phyloP scores from a whole-genome alignment of 2,329 filamentous ascomycete genomes.

The Lasiodiplodia sp. region DNA sequence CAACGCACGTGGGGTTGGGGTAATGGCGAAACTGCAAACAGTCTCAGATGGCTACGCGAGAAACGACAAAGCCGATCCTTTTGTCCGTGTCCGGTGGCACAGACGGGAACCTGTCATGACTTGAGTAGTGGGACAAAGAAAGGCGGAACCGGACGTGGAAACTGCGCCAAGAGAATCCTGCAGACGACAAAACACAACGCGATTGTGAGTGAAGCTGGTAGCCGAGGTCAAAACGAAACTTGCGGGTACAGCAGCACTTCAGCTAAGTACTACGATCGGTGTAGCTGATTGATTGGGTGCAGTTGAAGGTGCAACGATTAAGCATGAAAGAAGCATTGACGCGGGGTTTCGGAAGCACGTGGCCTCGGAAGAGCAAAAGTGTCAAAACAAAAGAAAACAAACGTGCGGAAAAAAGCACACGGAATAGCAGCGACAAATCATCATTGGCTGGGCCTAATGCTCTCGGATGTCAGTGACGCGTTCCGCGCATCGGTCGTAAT shows the following conservation, averaged over 20 bases:
- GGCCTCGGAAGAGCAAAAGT: neutral
- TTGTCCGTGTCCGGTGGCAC: neutral
- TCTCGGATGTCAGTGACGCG: neutral
- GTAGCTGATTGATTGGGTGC: neutral
- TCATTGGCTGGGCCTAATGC: slow-evolving; percentile 35
- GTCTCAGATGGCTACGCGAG: neutral
- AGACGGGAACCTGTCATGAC: neutral
- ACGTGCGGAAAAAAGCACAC: neutral
- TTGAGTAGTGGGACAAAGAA: slow-evolving; percentile 7
- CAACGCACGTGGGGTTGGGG: slow-evolving; percentile 1
- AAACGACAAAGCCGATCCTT: neutral
- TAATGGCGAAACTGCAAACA: slow-evolving; percentile 13
- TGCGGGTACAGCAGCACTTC: neutral
- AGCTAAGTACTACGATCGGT: neutral
- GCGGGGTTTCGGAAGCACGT: neutral
- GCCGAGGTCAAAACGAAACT: neutral
- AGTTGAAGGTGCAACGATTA: neutral
- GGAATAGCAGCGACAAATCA: slow-evolving; percentile 38
- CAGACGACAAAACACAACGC: neutral
- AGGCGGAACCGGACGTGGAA: slow-evolving; percentile 6
- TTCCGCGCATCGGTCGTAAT: neutral
- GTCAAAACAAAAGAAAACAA: neutral
- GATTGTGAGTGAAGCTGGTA: neutral
- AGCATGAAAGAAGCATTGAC: neutral
- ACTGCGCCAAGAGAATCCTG: neutral